A percentile compares a stretch with the other conserved stretches of the same genome.
Evolutionary conservation across 78 protist species (phyloP).

Genomic region (Protostelium mycophagum): DNA sequence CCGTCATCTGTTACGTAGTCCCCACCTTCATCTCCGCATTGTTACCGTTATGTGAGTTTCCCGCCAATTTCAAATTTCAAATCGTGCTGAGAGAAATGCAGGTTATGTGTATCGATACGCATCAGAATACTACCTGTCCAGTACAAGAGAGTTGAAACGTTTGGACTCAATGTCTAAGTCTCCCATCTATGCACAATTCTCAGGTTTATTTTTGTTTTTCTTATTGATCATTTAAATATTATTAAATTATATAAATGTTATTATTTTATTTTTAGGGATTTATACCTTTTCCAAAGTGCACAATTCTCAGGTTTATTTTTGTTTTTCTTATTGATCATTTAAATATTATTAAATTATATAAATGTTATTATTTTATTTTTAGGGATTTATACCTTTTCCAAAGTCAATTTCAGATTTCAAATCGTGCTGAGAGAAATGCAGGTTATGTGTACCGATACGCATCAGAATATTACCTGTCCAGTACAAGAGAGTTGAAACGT

Average conservation of each 20-base stretch:
- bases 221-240: no score
- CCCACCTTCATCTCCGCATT: neutral
- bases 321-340: no score
- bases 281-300: no score
- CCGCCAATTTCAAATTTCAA: neutral
- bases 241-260: no score
- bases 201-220: neutral
- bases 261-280: no score
- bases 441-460: neutral
- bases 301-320: slow-evolving; percentile 40
- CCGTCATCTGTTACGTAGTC: slow-evolving; percentile 9
- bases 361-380: no score
- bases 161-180: slow-evolving; percentile 67
- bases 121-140: slow-evolving; percentile 43
- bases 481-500: slow-evolving; percentile 77
- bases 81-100: neutral
- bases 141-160: slow-evolving; percentile 77
- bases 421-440: neutral
- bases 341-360: no score
- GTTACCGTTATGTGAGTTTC: neutral
- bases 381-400: no score
- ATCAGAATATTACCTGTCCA: slow-evolving; percentile 43
- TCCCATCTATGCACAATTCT: slow-evolving; percentile 77
- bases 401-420: neutral
- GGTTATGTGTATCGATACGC: neutral